These are phyloP conservation scores for Tubosaeta sp. DNA, from an alignment of 768 basidiomycete species.

Conservation along the genomic window DNA sequence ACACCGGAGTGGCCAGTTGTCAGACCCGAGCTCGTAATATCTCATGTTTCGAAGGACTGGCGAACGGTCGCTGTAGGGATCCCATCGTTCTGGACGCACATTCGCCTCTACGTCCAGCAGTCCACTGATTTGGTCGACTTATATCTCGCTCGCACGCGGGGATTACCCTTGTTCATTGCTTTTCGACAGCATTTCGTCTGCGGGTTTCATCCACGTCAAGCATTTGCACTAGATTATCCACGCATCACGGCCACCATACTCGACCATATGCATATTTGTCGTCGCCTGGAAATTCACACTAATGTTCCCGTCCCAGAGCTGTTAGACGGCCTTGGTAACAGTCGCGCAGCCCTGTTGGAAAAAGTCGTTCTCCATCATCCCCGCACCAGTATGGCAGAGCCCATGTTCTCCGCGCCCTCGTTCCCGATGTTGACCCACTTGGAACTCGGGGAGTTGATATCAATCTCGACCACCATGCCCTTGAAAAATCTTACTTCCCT, in stretches of 20 bases:
- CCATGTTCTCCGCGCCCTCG: conserved; percentile 13
- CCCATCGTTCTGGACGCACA: conserved; percentile 38
- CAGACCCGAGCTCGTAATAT: conserved; percentile 33
- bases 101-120: conserved; percentile 25
- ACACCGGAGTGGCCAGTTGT: conserved; percentile 7
- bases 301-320: conserved; percentile 23
- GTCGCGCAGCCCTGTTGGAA: conserved; percentile 22
- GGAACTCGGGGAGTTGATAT: conserved; percentile 20
- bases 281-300: conserved; percentile 24
- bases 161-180: conserved; percentile 17
- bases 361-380: conserved; percentile 26
- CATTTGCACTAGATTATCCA: conserved; percentile 17
- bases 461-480: conserved; percentile 16
- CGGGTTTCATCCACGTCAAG: conserved; percentile 17
- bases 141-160: conserved; percentile 25
- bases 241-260: conserved; percentile 25
- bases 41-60: conserved; percentile 43
- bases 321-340: conserved; percentile 19
- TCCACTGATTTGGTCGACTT: conserved; percentile 23
- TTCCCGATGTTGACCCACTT: conserved; percentile 21
- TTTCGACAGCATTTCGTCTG: conserved; percentile 23
- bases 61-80: conserved; percentile 34
- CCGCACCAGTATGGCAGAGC: conserved; percentile 3
- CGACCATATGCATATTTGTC: conserved; percentile 23
- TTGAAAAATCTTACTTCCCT: conserved; percentile 19